phyloP scores from a whole-genome alignment of 1,284 basidiomycete genomes.

The Phylloporus sp. region DNA sequence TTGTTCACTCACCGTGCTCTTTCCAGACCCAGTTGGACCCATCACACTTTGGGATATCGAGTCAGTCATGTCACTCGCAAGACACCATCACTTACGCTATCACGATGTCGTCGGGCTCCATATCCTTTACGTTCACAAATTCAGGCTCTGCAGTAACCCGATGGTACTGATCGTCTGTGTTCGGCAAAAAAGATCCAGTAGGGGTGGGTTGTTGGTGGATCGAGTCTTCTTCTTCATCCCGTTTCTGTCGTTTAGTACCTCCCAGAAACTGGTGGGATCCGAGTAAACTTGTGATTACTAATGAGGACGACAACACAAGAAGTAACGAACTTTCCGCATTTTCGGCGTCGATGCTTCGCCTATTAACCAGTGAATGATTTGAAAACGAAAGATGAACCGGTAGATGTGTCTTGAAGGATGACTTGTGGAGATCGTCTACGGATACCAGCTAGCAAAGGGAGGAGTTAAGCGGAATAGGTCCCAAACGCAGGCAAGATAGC shows the following conservation, averaged over 20 bases:
- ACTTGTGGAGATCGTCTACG: background rate
- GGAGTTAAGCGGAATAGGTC: too few species aligned
- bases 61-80: too few species aligned
- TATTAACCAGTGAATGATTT: background rate
- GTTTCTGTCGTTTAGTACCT: background rate
- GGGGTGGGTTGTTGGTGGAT: background rate
- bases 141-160: too few species aligned
- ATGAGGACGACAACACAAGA: background rate
- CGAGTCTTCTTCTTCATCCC: background rate
- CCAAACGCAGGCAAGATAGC: too few species aligned
- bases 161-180: background rate
- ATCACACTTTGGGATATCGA: too few species aligned
- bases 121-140: too few species aligned
- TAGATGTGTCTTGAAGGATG: background rate
- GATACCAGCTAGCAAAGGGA: background rate
- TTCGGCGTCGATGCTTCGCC: background rate
- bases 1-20: conserved; percentile 20
- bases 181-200: background rate
- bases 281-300: background rate
- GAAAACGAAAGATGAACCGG: background rate
- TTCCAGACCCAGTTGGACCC: too few species aligned
- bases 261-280: background rate
- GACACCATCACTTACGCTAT: too few species aligned
- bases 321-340: background rate
- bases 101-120: too few species aligned